A percentile compares a stretch with the other conserved stretches of the same genome.
Evolutionary conservation across 1,284 basidiomycete species (phyloP).

Genomic region (Flammula alnicola): DNA sequence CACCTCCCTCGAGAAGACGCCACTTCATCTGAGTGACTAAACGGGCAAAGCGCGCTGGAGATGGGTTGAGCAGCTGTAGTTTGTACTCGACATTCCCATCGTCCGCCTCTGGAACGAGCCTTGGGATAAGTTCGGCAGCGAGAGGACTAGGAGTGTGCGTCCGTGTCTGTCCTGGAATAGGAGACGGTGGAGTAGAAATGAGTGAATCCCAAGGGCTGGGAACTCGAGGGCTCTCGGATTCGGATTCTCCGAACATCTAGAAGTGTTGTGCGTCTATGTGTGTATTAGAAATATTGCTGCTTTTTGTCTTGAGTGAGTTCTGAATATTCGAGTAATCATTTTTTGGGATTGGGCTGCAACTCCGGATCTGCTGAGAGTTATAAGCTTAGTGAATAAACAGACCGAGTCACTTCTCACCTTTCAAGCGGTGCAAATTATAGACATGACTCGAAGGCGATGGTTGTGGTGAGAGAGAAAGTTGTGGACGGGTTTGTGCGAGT

Average conservation of each 20-base stretch:
- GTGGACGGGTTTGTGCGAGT: not conserved
- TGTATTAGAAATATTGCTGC: slow-evolving; percentile 12
- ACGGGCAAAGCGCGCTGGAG: slow-evolving; percentile 72
- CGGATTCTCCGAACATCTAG: slow-evolving; percentile 79
- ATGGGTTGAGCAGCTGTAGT: slow-evolving; percentile 75
- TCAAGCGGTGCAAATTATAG: slow-evolving; percentile 14
- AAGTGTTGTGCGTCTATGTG: slow-evolving; percentile 10
- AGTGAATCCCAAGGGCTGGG: slow-evolving; percentile 82
- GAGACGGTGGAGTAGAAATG: slow-evolving; percentile 55
- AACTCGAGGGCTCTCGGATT: slow-evolving; percentile 75
- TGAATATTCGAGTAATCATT: slow-evolving; percentile 33
- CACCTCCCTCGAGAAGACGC: slow-evolving; percentile 90
- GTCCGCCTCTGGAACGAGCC: slow-evolving; percentile 76
- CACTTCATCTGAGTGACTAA: slow-evolving; percentile 95
- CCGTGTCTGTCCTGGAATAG: slow-evolving; percentile 25
- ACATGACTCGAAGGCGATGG: slow-evolving; percentile 21
- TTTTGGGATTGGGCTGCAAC: slow-evolving; percentile 12
- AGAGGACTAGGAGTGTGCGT: slow-evolving; percentile 29
- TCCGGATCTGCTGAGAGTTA: slow-evolving; percentile 3
- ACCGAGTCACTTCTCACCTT: slow-evolving; percentile 17
- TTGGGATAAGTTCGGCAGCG: slow-evolving; percentile 46
- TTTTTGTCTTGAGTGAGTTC: slow-evolving; percentile 20
- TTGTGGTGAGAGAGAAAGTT: not conserved
- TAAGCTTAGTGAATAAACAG: not conserved
- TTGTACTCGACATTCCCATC: slow-evolving; percentile 88